phyloP scores from a whole-genome alignment of 169 alveolate species.

The Theileria parva region DNA sequence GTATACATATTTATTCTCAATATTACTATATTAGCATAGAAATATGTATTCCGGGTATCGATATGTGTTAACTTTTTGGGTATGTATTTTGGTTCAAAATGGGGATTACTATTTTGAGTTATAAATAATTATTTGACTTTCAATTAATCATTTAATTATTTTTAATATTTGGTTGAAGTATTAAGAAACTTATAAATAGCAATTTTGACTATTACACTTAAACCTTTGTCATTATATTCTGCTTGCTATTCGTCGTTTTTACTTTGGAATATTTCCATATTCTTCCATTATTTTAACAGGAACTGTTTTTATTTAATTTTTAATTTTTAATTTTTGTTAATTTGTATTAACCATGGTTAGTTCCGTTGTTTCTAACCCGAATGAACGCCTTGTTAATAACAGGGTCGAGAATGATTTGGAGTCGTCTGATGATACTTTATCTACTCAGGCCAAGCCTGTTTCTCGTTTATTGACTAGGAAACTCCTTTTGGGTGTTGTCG shows the following conservation, averaged over 20 bases:
- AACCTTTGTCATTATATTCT: neutral
- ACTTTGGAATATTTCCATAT: neutral
- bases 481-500: neutral
- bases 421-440: neutral
- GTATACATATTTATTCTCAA: neutral
- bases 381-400: neutral
- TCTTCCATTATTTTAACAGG: neutral
- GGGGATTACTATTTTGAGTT: neutral
- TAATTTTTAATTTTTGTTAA: neutral
- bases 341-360: constrained; percentile 10
- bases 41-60: neutral
- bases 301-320: neutral
- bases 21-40: constrained; percentile 4
- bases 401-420: constrained; percentile 18
- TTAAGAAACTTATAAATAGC: neutral
- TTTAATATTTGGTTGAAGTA: no score
- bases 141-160: neutral
- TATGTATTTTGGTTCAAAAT: neutral
- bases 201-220: neutral
- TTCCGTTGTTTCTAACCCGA: constrained; percentile 15
- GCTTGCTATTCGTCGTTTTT: neutral
- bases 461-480: neutral
- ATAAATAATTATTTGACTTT: neutral
- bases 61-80: neutral
- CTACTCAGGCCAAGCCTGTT: neutral